phyloP scores from a whole-genome alignment of 176 grass and related monocot species.

The Zoysia japonica region DNA sequence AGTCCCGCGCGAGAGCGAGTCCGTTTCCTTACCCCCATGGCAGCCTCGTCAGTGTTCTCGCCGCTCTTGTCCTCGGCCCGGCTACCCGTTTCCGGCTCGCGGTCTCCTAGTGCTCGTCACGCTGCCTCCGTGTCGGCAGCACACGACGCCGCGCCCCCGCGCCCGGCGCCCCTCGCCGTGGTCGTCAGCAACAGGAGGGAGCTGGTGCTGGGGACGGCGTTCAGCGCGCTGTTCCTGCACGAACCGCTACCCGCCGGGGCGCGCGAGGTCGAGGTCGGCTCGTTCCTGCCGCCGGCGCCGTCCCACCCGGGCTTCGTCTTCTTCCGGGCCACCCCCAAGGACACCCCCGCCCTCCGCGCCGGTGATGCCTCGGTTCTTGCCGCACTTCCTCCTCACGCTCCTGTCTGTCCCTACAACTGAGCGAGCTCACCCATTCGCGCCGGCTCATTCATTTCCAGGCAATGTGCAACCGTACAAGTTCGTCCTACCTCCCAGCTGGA shows the following conservation, averaged over 20 bases:
- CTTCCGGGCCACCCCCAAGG: constrained; percentile 80
- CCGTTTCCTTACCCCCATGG: constrained; percentile 17
- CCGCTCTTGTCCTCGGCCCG: constrained; percentile 36
- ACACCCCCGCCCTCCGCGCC: constrained; percentile 90
- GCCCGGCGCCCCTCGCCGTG: constrained; percentile 18
- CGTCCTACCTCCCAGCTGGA: constrained; percentile 84
- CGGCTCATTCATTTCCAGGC: constrained; percentile 39
- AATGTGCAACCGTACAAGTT: constrained; percentile 96
- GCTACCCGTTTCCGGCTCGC: constrained; percentile 20
- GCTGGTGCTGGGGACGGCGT: constrained; percentile 52
- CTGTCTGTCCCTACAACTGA: too few species aligned
- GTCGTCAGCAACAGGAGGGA: constrained; percentile 53
- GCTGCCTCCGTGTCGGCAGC: background rate
- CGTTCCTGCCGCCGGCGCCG: constrained; percentile 69
- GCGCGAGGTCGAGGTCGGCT: constrained; percentile 75
- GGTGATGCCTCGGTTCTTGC: constrained; percentile 45
- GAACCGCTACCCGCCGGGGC: constrained; percentile 41
- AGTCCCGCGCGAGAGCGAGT: background rate
- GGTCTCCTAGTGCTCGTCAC: background rate
- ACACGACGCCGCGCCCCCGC: constrained; percentile 4
- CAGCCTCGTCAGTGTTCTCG: constrained; percentile 45
- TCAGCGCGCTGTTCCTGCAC: constrained; percentile 47
- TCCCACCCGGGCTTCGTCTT: constrained; percentile 71
- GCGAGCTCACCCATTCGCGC: background rate
- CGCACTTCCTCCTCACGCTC: background rate